Evolutionary conservation across 2,329 filamentous ascomycete genomes (phyloP), one percentile per base, ranked within the genome.

Genomic region (Colletotrichum tamarilloi): DNA sequence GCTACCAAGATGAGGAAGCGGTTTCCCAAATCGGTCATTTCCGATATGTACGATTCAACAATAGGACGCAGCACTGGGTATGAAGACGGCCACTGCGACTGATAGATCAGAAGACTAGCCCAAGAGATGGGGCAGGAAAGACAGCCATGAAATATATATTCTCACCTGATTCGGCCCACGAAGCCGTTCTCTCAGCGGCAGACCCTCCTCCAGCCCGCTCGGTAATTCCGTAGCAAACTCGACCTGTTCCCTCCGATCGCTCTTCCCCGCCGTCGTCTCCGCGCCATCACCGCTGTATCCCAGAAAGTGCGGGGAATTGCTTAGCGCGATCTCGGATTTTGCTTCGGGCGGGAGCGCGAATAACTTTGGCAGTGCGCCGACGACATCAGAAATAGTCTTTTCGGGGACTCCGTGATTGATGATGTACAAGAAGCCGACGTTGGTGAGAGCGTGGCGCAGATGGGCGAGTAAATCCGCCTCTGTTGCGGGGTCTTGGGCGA

Each of bases 281-380:
- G 86, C 82, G 0, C 89, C 89, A 22, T 85, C 84, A 0, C 82
- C 85, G 74, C 87, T 89, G 77, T 91, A 92, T 0, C 90, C 90
- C 2, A 92, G 81, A 68, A 92, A 91, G 77, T 91, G 89, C 11
- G 89, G 88, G 1, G 88, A 91, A 30, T 90, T 87, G 30, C 84
- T 79, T 22, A 89, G 81, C 0, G 84, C 85, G 11, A 88, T 78
- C 1, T 76, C 76, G 0, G 78, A 77, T 69, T 89, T 89, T 6
- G 79, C 77, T 2, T 76, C 74, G 1, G 76, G 62, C 0, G 83
- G 75, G 1, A 88, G 79, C 1, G 78, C 76, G 74, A 89, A 90
- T 5, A 89, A 80, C 0, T 26, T 52, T 1, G 87, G 87, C 3
- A 89, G 78, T 8, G 79, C 77, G 8, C 78, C 69, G 1, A 84